phyloP scores from a whole-genome alignment of 1,139 yeast species.

The Geotrichum klebahnii region DNA sequence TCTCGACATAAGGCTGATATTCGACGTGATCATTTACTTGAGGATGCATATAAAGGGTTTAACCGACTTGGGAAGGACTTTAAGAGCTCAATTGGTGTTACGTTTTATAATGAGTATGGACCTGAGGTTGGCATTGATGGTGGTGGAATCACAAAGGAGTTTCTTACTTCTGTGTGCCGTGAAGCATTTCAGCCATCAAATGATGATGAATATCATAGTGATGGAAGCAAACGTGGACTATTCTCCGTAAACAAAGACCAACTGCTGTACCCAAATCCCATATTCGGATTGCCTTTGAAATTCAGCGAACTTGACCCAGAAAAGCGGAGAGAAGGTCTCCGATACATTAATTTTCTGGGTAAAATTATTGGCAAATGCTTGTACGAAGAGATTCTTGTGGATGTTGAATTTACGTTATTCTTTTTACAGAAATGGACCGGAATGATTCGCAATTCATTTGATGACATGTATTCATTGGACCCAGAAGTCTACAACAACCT shows the following conservation, averaged over 20 bases:
- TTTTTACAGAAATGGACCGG: conserved; percentile 67
- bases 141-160: conserved; percentile 92
- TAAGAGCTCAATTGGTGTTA: conserved; percentile 58
- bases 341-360: conserved; percentile 63
- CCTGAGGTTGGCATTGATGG: conserved; percentile 92
- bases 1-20: conserved; percentile 48
- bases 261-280: conserved; percentile 71
- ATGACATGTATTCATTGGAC: conserved; percentile 74
- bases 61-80: conserved; percentile 48
- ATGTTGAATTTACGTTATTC: conserved; percentile 81
- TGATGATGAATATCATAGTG: conserved; percentile 25
- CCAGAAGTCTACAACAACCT: conserved; percentile 60
- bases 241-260: conserved; percentile 56
- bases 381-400: conserved; percentile 78
- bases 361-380: conserved; percentile 82
- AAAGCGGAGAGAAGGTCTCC: conserved; percentile 40
- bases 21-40: conserved; percentile 62
- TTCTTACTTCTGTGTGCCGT: conserved; percentile 65
- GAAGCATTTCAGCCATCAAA: conserved; percentile 58
- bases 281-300: conserved; percentile 41
- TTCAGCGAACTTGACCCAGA: conserved; percentile 24
- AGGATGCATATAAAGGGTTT: conserved; percentile 68
- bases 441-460: conserved; percentile 55
- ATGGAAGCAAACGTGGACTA: conserved; percentile 36
- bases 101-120: conserved; percentile 69